Base-by-base conservation (phyloP, 192 early-diverging fungal species). In the Thamnidium elegans region DNA sequence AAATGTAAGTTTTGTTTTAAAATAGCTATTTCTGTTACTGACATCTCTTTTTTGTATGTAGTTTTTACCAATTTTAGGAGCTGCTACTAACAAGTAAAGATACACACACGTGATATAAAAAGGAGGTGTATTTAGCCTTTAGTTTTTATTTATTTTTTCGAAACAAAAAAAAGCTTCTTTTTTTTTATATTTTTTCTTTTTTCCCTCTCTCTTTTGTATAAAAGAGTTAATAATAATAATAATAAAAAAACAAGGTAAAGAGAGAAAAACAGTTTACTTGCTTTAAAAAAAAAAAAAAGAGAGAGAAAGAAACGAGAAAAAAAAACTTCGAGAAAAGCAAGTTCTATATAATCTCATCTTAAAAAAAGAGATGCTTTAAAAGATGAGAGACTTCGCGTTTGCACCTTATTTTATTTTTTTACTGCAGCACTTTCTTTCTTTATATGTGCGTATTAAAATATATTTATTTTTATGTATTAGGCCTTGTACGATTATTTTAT, bases 1-100 rank as follows among this genome's bases (percentile, higher is more conserved):
- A 42, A 90, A 92, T 69, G 72, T 69, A 74, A 65, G 70, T 64
- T 15, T 3, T 47, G 2, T 15, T 47, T 47, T 11, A n/a, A n/a
- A n/a, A n/a, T n/a, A n/a, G n/a, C n/a, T 26, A 26, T 26, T 26
- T n/a, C n/a, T 26, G 26, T 26, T 26, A 26, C 26, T 26, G 13
- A 36, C 21, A 13, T 31, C 4, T 4, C 0, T 8, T 42, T 54
- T 26, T 26, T 26, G n/a, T 26, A 2, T 26, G 26, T 42, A 69
- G 67, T 69, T 69, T 15, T 50, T 69, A 19, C 67, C 67, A 7
- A 69, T 69, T 21, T 21, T 69, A 23, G 61, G 67, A 17, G 61
- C 13, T 45, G 10, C 8, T 15, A 19, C 1, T 19, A 19, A 19
- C 17, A 14, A 48, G 46, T 48, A 48, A n/a, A 36, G 34, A 36